Evolutionary conservation across 805 yeast genomes (phyloP), one percentile per base, ranked within the genome.

Genomic region (Priceomyces haplophilus): DNA sequence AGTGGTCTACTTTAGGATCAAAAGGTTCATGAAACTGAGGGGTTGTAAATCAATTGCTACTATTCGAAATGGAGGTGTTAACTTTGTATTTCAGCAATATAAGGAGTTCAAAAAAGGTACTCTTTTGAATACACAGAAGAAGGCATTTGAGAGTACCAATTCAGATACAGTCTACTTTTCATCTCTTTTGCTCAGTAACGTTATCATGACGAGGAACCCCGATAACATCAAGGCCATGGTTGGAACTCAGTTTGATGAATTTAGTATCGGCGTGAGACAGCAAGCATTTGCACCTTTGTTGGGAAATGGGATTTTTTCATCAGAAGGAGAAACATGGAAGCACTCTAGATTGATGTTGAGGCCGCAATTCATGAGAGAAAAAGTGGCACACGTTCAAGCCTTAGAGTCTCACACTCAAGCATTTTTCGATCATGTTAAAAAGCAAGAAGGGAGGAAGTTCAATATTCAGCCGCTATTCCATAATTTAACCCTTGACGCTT

Each of bases 401-500:
- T 42, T 56, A 32, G 59, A 54, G 40, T 41, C 44, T 2, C 57
- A 45, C 33, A 32, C 50, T 17, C 50, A 47, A 30, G 17, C 19
- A 8, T 41, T 54, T 27, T 47, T 47, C 29, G 35, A 40, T 33
- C 50, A 45, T 36, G 41, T 45, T 17, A 30, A 34, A 4, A 27
- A 18, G 21, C 30, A 37, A 15, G 20, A 45, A 13, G 57, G 56
- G 8, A n/a, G 25, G n/a, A 35, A 45, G 12, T 45, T 54, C 37
- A 53, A 54, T 34, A 40, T 54, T 33, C 58, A 54, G 29, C 52
- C 48, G 19, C 46, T 54, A 36, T 53, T 54, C 42, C 49, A 44
- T 42, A 45, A 37, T 13, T 46, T 57, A 16, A 56, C 63, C 5
- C 46, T 59, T 29, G 64, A 59, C 40, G 50, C 60, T n/a, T 45